These are phyloP conservation scores for Cladochytrium replicatum DNA, from an alignment of 192 early-diverging fungal genomes.

Conservation along the genomic window DNA sequence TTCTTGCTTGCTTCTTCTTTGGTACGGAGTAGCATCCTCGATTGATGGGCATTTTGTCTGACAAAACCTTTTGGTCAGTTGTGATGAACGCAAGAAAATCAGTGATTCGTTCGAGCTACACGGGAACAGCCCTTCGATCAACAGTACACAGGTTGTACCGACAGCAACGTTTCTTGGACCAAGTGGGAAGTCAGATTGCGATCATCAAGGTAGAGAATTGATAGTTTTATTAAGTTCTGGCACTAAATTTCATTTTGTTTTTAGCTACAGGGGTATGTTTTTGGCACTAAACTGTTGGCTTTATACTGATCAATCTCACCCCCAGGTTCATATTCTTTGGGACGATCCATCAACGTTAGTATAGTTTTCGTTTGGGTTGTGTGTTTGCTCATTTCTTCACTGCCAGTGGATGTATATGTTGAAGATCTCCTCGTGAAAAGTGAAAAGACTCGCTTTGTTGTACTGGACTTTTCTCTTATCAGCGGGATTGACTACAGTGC, in stretches of 20 bases:
- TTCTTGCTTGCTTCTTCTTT: conserved; percentile 93
- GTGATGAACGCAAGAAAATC: conserved; percentile 31
- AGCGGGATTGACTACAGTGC: conserved; percentile 72
- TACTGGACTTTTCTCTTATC: conserved; percentile 81
- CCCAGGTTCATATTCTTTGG: conserved; percentile 91
- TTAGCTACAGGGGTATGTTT: too few species aligned
- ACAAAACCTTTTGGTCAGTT: conserved; percentile 6
- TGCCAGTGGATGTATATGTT: conserved; percentile 22
- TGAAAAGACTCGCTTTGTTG: conserved; percentile 72
- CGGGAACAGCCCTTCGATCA: conserved; percentile 59
- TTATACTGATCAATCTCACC: too few species aligned
- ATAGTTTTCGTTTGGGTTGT: neutral
- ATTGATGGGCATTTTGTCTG: neutral
- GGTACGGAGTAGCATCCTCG: conserved; percentile 71
- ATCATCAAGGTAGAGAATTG: conserved; percentile 72
- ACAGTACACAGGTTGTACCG: conserved; percentile 82
- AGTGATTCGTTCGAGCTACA: conserved; percentile 29
- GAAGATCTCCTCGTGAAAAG: conserved; percentile 20
- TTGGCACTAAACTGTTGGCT: too few species aligned
- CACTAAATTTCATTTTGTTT: neutral
- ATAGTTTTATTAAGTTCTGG: neutral
- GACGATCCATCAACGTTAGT: conserved; percentile 61
- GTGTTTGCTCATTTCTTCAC: neutral
- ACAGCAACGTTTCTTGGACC: conserved; percentile 76
- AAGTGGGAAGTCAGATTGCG: conserved; percentile 76